A percentile compares a stretch with the other conserved stretches of the same genome.
phyloP scores from a whole-genome alignment of 148 eudicot genomes.

The Selenicereus undatus region DNA sequence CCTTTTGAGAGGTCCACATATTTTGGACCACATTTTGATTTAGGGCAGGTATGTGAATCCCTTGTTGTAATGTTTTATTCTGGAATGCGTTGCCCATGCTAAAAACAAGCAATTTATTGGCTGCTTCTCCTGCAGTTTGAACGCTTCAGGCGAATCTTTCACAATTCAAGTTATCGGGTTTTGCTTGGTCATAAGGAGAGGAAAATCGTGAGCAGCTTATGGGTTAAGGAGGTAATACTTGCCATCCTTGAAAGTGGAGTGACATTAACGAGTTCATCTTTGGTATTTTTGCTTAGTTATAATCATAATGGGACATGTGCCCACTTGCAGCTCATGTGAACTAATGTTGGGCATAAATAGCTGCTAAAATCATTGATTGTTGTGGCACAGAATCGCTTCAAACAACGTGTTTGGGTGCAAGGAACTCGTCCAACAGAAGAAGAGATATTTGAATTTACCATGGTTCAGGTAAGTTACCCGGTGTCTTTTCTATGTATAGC shows the following conservation, averaged over 20 bases:
- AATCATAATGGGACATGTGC: conserved; percentile 5
- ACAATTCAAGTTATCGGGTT: conserved; percentile 78
- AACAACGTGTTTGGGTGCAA: conserved; percentile 84
- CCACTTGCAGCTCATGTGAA: conserved; percentile 11
- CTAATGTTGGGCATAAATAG: conserved; percentile 10
- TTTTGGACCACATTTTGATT: conserved; percentile 92
- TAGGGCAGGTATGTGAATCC: conserved; percentile 72
- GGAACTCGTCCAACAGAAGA: conserved; percentile 92
- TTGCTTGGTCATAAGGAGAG: conserved; percentile 85
- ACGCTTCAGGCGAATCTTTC: conserved; percentile 87
- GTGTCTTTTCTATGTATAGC: neutral
- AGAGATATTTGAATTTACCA: conserved; percentile 79
- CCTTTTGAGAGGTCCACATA: conserved; percentile 96
- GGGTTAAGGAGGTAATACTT: conserved; percentile 66
- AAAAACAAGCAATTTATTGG: conserved; percentile 1
- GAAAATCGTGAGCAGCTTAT: conserved; percentile 73
- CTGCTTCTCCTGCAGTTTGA: conserved; percentile 56
- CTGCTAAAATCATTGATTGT: conserved; percentile 10
- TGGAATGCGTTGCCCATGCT: neutral
- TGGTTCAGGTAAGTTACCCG: conserved; percentile 66
- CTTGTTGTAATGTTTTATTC: neutral
- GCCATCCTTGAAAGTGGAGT: conserved; percentile 6
- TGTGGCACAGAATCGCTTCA: conserved; percentile 59
- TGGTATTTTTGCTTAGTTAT: neutral
- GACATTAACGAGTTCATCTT: conserved; percentile 1